Evolutionary conservation across 1,284 basidiomycete genomes (phyloP).

Genomic region (Jaminaea rosea): DNA sequence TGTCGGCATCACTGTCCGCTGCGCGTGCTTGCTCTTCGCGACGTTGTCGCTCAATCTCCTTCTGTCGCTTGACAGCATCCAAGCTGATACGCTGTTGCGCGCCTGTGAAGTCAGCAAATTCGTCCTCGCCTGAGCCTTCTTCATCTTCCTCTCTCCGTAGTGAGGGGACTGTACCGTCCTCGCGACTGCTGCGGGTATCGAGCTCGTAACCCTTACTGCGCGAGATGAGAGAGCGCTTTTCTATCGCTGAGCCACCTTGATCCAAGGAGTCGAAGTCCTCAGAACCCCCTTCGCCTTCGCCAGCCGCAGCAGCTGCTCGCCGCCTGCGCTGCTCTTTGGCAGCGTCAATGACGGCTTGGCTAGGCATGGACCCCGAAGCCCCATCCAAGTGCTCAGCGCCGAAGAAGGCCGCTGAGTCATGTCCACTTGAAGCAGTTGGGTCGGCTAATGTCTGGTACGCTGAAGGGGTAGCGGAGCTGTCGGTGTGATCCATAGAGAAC

Average conservation of each 20-base stretch:
- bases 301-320: slow-evolving; percentile 4
- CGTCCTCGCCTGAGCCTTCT: slow-evolving; percentile 33
- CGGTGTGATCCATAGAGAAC: neutral
- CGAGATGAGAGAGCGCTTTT: neutral
- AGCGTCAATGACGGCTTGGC: slow-evolving; percentile 22
- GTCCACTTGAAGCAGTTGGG: slow-evolving; percentile 4
- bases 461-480: neutral
- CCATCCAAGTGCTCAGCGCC: slow-evolving; percentile 1
- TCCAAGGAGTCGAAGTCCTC: slow-evolving; percentile 28
- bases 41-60: slow-evolving; percentile 15
- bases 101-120: slow-evolving; percentile 37
- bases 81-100: slow-evolving; percentile 37
- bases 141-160: slow-evolving; percentile 40
- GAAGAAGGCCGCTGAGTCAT: slow-evolving; percentile 5
- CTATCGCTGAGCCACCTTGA: neutral
- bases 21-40: slow-evolving; percentile 12
- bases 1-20: neutral
- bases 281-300: neutral
- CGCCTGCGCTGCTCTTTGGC: slow-evolving; percentile 28
- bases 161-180: slow-evolving; percentile 31
- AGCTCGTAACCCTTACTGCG: neutral
- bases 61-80: slow-evolving; percentile 19
- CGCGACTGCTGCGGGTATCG: slow-evolving; percentile 10
- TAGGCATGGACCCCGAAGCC: slow-evolving; percentile 16
- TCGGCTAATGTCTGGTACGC: slow-evolving; percentile 1